Evolutionary conservation across 371 early-diverging fungal genomes (phyloP), one percentile per base, ranked within the genome.

Genomic region (Zopfochytrium polystomum): DNA sequence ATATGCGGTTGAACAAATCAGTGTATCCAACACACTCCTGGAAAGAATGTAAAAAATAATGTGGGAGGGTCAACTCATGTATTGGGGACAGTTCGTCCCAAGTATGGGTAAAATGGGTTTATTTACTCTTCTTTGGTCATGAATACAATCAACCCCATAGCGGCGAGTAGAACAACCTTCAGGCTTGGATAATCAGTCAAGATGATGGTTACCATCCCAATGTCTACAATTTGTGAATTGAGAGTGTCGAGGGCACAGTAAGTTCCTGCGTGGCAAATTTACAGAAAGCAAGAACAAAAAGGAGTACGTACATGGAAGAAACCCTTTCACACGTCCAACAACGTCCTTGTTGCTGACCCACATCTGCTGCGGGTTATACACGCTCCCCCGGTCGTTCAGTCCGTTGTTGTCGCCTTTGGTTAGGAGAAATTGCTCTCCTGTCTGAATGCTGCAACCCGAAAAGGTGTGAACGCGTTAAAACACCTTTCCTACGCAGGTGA

Each of bases 351-450:
- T 80, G 63, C 87, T 78, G 65, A 96, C 84, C 96, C 95, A 96
- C 81, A 89, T 83, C 78, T 94, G 92, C 2, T 88, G 84, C 45
- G 71, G 53, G 70, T 91, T 88, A 65, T 99, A 99, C 35, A 99
- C 77, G 5, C n/a, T n/a, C n/a, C 85, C 90, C 26, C 96, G 90
- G 73, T 99, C 99, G 72, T 99, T 92, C 4, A 75, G 77, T n/a
- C 67, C 57, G 76, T 99, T 99, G 75, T 96, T 91, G 76, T 99
- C 99, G 47, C 99, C 99, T 78, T 99, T 99, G 42, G 99, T 99
- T 61, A 99, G 78, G 47, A 97, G 67, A 61, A 72, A 85, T 67
- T 93, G 91, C 62, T 87, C 83, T 3, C 81, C 85, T 18, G 84
- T 83, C 11, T 75, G 20, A 11, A 3, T 26, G 29, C 61, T 61